These are phyloP conservation scores for Actinomortierella ambigua DNA, from an alignment of 371 early-diverging fungal genomes.

Conservation along the genomic window DNA sequence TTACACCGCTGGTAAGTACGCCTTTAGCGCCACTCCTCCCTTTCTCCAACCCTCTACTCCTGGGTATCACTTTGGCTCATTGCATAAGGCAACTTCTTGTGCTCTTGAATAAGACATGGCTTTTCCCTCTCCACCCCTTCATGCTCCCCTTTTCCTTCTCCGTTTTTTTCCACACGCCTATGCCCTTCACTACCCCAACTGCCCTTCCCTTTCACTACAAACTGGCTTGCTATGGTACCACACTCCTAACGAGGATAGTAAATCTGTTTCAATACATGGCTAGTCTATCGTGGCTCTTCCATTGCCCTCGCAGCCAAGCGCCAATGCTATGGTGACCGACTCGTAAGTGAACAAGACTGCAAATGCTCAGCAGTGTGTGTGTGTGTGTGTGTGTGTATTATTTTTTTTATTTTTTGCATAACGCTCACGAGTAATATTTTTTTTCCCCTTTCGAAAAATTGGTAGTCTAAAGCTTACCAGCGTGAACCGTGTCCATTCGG, in stretches of 20 bases:
- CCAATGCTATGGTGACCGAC: constrained; percentile 17
- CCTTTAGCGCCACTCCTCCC: background rate
- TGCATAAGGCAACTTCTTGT: background rate
- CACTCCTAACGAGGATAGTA: background rate
- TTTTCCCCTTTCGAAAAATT: too few species aligned
- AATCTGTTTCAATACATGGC: background rate
- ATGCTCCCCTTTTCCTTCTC: too few species aligned
- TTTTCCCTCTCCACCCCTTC: too few species aligned
- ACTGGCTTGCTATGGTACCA: too few species aligned
- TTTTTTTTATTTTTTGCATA: too few species aligned
- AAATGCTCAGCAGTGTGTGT: too few species aligned
- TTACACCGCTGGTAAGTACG: constrained; percentile 27
- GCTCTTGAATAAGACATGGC: too few species aligned
- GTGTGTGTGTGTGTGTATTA: too few species aligned
- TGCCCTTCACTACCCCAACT: too few species aligned
- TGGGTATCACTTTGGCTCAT: background rate
- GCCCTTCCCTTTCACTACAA: too few species aligned
- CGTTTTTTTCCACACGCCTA: too few species aligned
- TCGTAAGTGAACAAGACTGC: constrained; percentile 37
- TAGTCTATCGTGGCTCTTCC: constrained; percentile 31
- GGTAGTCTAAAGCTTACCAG: constrained; percentile 46
- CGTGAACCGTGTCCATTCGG: constrained; percentile 17
- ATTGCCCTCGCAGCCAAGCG: constrained; percentile 13
- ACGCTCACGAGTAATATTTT: too few species aligned
- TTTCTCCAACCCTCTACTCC: constrained; percentile 1